Evolutionary conservation across 495 filamentous ascomycete genomes (phyloP), one percentile per base, ranked within the genome.

Genomic region (Aspergillus indologenus): DNA sequence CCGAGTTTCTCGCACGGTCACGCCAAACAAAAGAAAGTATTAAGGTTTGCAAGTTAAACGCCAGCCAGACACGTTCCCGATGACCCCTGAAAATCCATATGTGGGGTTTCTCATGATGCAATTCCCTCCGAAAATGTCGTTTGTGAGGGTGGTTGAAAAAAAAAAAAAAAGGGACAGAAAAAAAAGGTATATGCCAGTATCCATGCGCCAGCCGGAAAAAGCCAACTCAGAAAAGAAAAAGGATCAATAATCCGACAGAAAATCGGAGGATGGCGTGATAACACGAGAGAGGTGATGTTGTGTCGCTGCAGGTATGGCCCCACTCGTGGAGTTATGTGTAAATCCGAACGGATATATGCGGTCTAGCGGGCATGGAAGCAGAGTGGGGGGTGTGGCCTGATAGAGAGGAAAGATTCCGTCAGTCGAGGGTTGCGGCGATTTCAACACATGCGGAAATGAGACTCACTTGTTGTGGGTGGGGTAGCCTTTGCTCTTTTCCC

Each of bases 291-390:
- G 34, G 34, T 40, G 34, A 40, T 40, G 6, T 14, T 2, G 3
- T 9, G 2, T 4, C 34, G 12, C 26, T 40, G 34, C 54, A 54
- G 50, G 52, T 60, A 48, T 26, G 18, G 31, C 23, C 53, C 53
- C 21, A 24, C 48, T 51, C 23, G 15, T 40, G 23, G 22, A 5
- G 5, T 21, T 48, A 48, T 14, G 4, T 7, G 12, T 46, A 46
- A 45, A 53, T 50, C 61, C 53, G 57, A 57, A 53, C 51, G 26
- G 45, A 15, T 45, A 53, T 53, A 22, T 15, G 34, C 48, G 21
- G 43, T 48, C 60, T 75, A 79, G 48, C 76, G 72, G 22, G 76
- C 72, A 60, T 79, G 76, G 65, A 78, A 79, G 63, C 76, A 79
- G 18, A 79, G 76, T 22, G 76, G 76, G 50, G 76, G 76, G 24